Conservation (phyloP, 768 basidiomycete species). For the Phaffia tasmanica region DNA sequence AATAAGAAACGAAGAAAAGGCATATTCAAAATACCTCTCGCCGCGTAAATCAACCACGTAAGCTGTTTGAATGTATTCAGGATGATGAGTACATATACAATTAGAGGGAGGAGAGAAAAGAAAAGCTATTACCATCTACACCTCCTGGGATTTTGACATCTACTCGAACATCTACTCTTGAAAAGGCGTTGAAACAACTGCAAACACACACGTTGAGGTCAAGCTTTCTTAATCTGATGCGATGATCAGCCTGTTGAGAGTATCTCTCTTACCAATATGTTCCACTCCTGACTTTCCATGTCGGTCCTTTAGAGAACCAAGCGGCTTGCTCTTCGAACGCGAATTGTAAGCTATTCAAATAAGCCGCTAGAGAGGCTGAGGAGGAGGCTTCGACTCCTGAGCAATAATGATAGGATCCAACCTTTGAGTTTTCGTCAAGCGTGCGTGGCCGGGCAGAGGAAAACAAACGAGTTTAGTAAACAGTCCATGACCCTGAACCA, state of each 20-base stretch:
- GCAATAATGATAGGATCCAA: constrained; percentile 92
- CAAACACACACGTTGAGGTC: background rate
- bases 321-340: constrained; percentile 78
- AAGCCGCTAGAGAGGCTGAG: constrained; percentile 91
- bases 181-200: constrained; percentile 97
- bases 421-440: constrained; percentile 41
- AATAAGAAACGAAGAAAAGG: background rate
- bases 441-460: background rate
- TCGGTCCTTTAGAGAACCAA: constrained; percentile 77
- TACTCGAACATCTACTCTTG: constrained; percentile 86
- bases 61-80: constrained; percentile 32
- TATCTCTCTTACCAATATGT: constrained; percentile 63
- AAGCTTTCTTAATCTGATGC: background rate
- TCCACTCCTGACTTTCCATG: constrained; percentile 86
- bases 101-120: background rate
- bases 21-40: constrained; percentile 60
- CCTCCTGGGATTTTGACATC: constrained; percentile 98
- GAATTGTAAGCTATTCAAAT: constrained; percentile 97
- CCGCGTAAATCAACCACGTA: constrained; percentile 90
- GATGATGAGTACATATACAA: constrained; percentile 8
- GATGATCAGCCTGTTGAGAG: background rate
- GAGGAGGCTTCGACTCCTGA: constrained; percentile 99
- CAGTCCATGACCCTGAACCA: too few species aligned
- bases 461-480: background rate
- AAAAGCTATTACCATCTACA: constrained; percentile 48